phyloP scores from a whole-genome alignment of 2,329 filamentous ascomycete species.

The Exutisphaerella laricina region DNA sequence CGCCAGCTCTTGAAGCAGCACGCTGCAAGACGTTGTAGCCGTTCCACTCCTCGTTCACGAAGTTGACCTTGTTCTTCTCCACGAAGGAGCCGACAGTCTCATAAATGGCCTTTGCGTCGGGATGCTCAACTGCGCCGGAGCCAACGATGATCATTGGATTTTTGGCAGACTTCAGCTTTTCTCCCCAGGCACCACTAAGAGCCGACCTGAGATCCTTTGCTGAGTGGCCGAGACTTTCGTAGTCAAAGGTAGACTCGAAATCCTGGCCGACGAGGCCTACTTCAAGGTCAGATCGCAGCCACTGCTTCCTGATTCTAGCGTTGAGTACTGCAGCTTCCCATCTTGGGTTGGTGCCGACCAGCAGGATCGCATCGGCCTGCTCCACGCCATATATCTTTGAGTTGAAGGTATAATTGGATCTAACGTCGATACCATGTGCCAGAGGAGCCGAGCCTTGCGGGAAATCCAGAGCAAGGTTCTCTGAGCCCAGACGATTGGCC shows the following conservation, averaged over 20 bases:
- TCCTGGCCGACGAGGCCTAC: conserved; percentile 85
- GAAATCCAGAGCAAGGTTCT: conserved; percentile 90
- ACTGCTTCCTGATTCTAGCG: conserved; percentile 95
- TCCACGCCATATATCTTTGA: conserved; percentile 90
- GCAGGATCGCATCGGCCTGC: conserved; percentile 83
- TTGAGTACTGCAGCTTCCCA: conserved; percentile 95
- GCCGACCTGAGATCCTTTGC: conserved; percentile 76
- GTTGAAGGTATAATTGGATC: conserved; percentile 96
- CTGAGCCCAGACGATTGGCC: conserved; percentile 91
- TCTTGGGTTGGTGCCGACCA: conserved; percentile 90
- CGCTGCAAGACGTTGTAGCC: conserved; percentile 96
- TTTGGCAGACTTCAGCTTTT: conserved; percentile 83
- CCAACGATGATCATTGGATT: conserved; percentile 95
- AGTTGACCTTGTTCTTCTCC: conserved; percentile 86
- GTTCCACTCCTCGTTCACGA: conserved; percentile 87
- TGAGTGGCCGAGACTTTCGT: conserved; percentile 80
- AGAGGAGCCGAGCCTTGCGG: conserved; percentile 76
- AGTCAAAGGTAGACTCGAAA: conserved; percentile 93
- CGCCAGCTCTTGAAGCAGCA: conserved; percentile 83
- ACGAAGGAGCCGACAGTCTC: conserved; percentile 86
- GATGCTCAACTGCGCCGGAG: conserved; percentile 83
- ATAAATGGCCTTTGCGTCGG: conserved; percentile 87
- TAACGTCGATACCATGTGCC: conserved; percentile 87
- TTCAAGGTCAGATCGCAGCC: conserved; percentile 90
- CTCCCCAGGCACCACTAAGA: conserved; percentile 80